phyloP scores from a whole-genome alignment of 441 rosid species.

The Manihot esculenta region DNA sequence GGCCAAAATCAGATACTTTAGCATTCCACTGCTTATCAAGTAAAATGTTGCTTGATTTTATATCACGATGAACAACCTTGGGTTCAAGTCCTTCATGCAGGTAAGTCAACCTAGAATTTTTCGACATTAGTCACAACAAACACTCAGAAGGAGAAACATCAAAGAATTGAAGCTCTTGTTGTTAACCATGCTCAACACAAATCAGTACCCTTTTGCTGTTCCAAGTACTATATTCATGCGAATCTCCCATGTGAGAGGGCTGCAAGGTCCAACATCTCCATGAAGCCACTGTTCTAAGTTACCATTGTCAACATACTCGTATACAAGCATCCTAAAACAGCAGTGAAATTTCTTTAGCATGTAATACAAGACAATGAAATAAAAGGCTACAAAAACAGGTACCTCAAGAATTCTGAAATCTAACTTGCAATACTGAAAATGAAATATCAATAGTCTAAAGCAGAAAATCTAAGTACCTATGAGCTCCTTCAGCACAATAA shows the following conservation, averaged over 20 bases:
- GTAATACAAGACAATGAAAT: background rate
- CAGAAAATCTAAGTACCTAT: conserved; percentile 36
- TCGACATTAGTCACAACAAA: conserved; percentile 6
- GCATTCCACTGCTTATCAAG: conserved; percentile 64
- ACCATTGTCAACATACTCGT: conserved; percentile 64
- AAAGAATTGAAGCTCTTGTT: background rate
- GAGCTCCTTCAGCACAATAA: conserved; percentile 75
- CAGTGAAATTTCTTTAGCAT: background rate
- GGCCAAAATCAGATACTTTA: conserved; percentile 71
- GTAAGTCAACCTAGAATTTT: conserved; percentile 47
- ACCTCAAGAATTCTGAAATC: background rate
- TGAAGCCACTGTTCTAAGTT: conserved; percentile 77
- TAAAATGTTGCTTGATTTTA: conserved; percentile 66
- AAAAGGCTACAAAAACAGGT: background rate
- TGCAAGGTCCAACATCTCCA: conserved; percentile 59
- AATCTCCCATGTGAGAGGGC: conserved; percentile 67
- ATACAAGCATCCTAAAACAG: conserved; percentile 60
- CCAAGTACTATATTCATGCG: conserved; percentile 59
- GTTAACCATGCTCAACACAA: background rate
- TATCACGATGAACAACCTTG: conserved; percentile 67
- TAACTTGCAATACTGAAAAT: background rate
- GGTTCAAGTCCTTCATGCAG: conserved; percentile 72
- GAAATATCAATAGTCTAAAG: background rate
- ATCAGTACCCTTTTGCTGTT: conserved; percentile 59
- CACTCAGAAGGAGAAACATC: background rate